Evolutionary conservation across 139 green algal genomes (phyloP), one percentile per base, ranked within the genome.

Genomic region (Chlamydomonas sp.): DNA sequence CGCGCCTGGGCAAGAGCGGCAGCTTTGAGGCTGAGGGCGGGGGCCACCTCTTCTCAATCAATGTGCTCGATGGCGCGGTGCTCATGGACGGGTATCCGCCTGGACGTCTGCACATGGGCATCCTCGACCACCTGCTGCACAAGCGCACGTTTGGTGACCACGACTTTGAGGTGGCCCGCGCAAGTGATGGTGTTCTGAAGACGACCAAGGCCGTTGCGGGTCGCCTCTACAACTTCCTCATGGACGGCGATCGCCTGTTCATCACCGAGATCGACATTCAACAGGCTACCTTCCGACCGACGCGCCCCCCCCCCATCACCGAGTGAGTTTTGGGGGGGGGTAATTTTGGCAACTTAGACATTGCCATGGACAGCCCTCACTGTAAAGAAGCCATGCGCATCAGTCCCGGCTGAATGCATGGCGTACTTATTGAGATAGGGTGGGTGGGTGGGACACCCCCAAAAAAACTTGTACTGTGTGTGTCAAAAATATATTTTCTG

Each of bases 71-170:
- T 58, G 61, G 72, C 54, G 62, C 69, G 0, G 73, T 84, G 29
- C 60, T 81, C 61, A 20, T 77, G 1, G 67, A 76, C 69, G 76
- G 76, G 37, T 50, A 26, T 29, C 70, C 61, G 50, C 49, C 67
- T 31, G 30, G 36, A 16, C 30, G 62, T 4, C 62, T 69, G 36
- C 62, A 35, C 37, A 69, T 36, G 0, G 77, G 75, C n/a, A 67
- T 88, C 3, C 58, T 73, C 0, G 30, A 58, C 6, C 79, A 88
- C 69, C 73, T 58, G 2, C 37, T 84, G 60, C 86, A 83, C 73
- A 20, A 22, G 8, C 71, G 79, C 1, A 76, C 58, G 30, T 88
- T 88, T 77, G 79, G 79, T 2, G 29, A 34, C 30, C 31, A 37
- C 8, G 78, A 79, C 59, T 84, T 86, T 69, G 74, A 86, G 63